Conservation (phyloP, 306 rosid genomes). For the Acacia crassicarpa region DNA sequence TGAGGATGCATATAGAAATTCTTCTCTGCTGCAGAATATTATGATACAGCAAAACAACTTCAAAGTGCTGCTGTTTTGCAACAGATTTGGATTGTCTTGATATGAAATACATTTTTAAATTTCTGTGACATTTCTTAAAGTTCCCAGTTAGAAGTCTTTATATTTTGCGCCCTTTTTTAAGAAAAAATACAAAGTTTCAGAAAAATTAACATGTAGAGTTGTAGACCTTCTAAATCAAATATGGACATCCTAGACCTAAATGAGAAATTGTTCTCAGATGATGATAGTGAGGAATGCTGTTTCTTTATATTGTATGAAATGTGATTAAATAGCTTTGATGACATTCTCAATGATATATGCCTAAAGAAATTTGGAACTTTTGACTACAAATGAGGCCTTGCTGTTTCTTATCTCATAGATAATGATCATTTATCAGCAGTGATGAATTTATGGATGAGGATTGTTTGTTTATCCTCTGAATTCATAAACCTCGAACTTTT, state of each 20-base stretch:
- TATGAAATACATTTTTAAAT: too few species aligned
- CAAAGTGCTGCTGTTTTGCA: neutral
- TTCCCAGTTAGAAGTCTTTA: neutral
- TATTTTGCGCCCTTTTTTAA: too few species aligned
- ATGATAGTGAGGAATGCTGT: neutral
- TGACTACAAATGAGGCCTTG: neutral
- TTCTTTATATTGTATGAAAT: neutral
- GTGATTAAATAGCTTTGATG: too few species aligned
- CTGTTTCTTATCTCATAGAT: neutral
- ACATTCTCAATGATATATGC: neutral
- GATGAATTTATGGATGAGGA: conserved; percentile 3
- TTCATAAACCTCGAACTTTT: neutral
- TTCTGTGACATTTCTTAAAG: neutral
- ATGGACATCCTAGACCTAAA: neutral
- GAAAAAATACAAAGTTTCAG: too few species aligned
- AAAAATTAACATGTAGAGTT: too few species aligned
- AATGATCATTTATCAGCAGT: neutral
- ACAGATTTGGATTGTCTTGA: neutral
- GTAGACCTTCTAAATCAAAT: neutral
- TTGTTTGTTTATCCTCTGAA: neutral
- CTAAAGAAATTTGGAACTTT: too few species aligned
- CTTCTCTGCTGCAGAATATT: neutral
- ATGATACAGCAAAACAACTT: neutral
- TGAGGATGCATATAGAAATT: neutral
- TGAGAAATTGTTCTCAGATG: neutral